Conservation (phyloP, 2,329 filamentous ascomycete genomes). For the Orbilia oligospora region DNA sequence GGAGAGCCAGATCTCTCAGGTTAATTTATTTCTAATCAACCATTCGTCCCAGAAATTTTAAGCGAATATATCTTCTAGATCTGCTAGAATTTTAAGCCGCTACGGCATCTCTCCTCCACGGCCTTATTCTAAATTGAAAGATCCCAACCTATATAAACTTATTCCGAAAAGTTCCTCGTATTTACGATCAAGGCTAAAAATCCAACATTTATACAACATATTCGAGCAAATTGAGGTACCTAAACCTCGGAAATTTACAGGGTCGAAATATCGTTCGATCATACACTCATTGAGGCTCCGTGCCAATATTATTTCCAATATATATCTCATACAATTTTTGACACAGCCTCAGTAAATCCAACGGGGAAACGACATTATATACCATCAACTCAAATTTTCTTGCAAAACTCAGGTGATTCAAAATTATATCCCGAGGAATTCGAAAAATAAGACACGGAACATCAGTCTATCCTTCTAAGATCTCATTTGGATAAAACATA, state of each 20-base stretch:
- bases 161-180: too few species aligned
- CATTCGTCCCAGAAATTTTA: too few species aligned
- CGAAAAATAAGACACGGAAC: too few species aligned
- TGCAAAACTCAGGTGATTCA: too few species aligned
- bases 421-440: too few species aligned
- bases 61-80: not conserved
- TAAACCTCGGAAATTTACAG: conserved; percentile 7
- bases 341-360: conserved; percentile 4
- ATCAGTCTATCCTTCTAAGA: too few species aligned
- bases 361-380: too few species aligned
- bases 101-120: too few species aligned
- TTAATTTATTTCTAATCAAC: conserved; percentile 3
- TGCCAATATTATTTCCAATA: conserved; percentile 4
- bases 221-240: not conserved
- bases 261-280: not conserved
- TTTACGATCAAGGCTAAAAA: not conserved
- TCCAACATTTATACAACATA: not conserved
- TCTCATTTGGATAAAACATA: too few species aligned
- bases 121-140: too few species aligned
- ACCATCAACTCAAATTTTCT: too few species aligned
- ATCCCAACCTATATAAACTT: too few species aligned
- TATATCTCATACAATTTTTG: not conserved
- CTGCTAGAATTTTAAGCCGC: not conserved
- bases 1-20: not conserved
- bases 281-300: conserved; percentile 13